These are phyloP conservation scores for Ambrosia trifida DNA, from an alignment of 129 eudicot species.

Conservation along the genomic window DNA sequence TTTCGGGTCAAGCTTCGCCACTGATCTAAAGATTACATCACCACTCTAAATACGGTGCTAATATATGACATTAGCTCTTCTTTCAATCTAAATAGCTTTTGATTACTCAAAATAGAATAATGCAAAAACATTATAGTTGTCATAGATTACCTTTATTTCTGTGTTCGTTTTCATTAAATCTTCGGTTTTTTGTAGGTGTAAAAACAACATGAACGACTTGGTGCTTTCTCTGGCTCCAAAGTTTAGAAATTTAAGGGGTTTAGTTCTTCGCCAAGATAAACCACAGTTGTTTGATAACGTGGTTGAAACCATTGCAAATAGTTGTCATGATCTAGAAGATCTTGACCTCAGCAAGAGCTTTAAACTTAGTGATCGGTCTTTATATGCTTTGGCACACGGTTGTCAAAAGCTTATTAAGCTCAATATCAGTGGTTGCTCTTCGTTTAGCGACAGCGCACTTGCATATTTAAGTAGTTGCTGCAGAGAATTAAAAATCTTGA, in stretches of 20 bases:
- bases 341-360: constrained; percentile 93
- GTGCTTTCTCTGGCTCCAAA: constrained; percentile 75
- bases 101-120: neutral
- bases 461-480: constrained; percentile 63
- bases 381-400: constrained; percentile 87
- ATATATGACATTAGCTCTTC: neutral
- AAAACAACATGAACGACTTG: constrained; percentile 79
- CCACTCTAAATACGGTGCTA: neutral
- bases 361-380: constrained; percentile 71
- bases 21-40: too few relatives aligned
- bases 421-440: constrained; percentile 85
- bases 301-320: constrained; percentile 60
- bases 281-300: constrained; percentile 80
- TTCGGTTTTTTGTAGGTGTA: constrained; percentile 53
- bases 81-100: neutral
- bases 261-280: constrained; percentile 77
- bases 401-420: constrained; percentile 71
- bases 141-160: neutral
- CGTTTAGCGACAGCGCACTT: constrained; percentile 70
- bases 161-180: neutral
- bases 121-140: neutral
- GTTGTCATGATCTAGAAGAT: constrained; percentile 75
- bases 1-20: too few relatives aligned
- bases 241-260: constrained; percentile 58
- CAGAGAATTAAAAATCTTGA: constrained; percentile 62